Evolutionary conservation across 116 monocot species (phyloP), one percentile per base, ranked within the genome.

Genomic region (Trichopus zeylanicus): DNA sequence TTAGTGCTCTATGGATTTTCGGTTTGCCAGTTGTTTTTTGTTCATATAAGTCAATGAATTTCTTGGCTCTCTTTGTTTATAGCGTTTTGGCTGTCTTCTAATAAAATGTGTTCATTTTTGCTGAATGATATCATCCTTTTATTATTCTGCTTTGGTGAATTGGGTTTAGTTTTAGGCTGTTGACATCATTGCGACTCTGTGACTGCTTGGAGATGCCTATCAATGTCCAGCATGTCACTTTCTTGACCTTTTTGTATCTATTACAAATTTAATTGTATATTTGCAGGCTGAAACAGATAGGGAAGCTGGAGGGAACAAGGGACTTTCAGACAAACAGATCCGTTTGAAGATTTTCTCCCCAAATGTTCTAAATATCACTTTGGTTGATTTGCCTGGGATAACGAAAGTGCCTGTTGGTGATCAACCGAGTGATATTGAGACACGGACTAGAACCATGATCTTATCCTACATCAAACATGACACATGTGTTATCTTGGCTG

Each of bases 381-480:
- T 82, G 48, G 82, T 82, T 67, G 87, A 82, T 56, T 75, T 87
- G 24, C 87, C 82, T 60, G 87, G 87, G 73, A 78, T 87, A 42
- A 82, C 81, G 46, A 82, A 78, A 54, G 86, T 86, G 35, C 86
- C 86, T 9, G 86, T 81, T 30, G 87, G 82, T 53, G 79, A 87
- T 57, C 82, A 82, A 51, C 87, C 82, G 4, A 66, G 63, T 60
- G 87, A 87, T 54, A 87, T 87, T 33, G 75, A 82, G 56, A 27
- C 67, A 51, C 70, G 75, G 73, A 82, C 79, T 28, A 69, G 87
- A 59, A 75, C 78, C 31, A 77, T 87, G 78, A 82, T 82, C 25
- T 38, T 75, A 55, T 82, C 82, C 22, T 82, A 87, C 47, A 87
- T 87, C 65, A 87, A 75, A 47, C 75, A 80, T 31, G 67, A 73